A percentile compares a stretch with the other conserved stretches of the same genome.
Evolutionary conservation across 306 rosid genomes (phyloP).

Genomic region (Sesbania bispinosa): DNA sequence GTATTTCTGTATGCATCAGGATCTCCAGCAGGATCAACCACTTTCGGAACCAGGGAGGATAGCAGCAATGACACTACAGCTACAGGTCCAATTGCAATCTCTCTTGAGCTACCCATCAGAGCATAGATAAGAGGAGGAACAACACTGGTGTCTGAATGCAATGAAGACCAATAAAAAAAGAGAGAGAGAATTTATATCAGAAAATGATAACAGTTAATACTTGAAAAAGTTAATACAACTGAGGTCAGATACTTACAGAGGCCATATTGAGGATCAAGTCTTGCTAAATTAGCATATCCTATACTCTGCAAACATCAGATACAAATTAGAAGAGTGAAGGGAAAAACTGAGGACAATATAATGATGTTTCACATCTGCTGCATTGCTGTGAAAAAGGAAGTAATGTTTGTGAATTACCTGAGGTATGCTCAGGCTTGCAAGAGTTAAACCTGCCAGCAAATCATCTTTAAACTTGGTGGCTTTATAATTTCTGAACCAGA

Average conservation of each 20-base stretch:
- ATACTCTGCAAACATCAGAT: slow-evolving; percentile 63
- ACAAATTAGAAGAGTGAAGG: neutral
- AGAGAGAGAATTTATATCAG: neutral
- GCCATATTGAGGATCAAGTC: slow-evolving; percentile 87
- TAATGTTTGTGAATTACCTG: slow-evolving; percentile 45
- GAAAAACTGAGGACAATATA: neutral
- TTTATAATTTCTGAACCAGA: slow-evolving; percentile 58
- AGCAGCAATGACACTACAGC: too few species aligned
- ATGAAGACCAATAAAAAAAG: neutral
- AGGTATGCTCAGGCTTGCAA: slow-evolving; percentile 89
- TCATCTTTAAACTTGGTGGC: slow-evolving; percentile 62
- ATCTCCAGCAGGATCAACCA: slow-evolving; percentile 63
- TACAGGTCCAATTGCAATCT: too few species aligned
- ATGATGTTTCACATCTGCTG: neutral
- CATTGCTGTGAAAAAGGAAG: neutral
- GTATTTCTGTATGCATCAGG: slow-evolving; percentile 62
- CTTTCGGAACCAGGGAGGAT: too few species aligned
- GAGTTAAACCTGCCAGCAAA: slow-evolving; percentile 80
- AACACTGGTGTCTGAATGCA: slow-evolving; percentile 71
- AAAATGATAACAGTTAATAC: neutral
- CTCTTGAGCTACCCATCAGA: too few species aligned
- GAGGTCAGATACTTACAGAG: slow-evolving; percentile 54
- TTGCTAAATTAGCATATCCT: slow-evolving; percentile 85
- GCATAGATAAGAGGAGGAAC: too few species aligned
- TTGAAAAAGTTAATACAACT: too few species aligned